Evolutionary conservation across 2,329 filamentous ascomycete genomes (phyloP), one percentile per base, ranked within the genome.

Genomic region (Penicillium sp.): DNA sequence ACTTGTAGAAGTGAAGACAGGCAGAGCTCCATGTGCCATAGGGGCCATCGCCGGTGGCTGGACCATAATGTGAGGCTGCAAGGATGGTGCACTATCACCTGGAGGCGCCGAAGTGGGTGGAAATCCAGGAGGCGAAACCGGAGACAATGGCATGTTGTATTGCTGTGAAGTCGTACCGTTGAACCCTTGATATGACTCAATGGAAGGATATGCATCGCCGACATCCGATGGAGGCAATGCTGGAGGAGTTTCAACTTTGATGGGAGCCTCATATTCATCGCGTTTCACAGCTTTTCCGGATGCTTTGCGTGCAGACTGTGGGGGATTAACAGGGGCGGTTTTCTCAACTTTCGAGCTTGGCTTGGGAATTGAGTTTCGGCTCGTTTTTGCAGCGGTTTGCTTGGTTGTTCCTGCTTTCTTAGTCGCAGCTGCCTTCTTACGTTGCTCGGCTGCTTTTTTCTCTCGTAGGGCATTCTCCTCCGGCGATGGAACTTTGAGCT

Each of bases 391-490:
- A 16, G 45, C 50, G 12, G 38, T 53, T 56, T 56, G 38, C 45
- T 68, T 72, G 1, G 63, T 55, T 8, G 66, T 59, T 18, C 64
- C 55, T 1, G 68, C 53, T 61, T 73, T 77, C 55, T 69, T 71
- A 0, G 64, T 65, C 1, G 64, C 47, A 2, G 56, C 42, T n/a
- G 67, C 68, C 50, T 73, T 74, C 57, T 72, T 74, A 47, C 73
- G 71, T 42, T 76, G 73, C n/a, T 74, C 69, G 1, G 66, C 61
- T n/a, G 64, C 66, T 52, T 73, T 75, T 51, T 77, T 75, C 64
- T 82, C 79, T 21, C 79, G 71, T 7, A 74, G 76, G 26, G 83
- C 80, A 59, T 84, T 76, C 63, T 85, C 82, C 63, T 85, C 82
- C 21, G 77, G 77, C 0, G 81, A 76, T 0, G 81, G 81, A 52